Base-by-base conservation (phyloP, 169 alveolate species). In the Plasmodium billcollinsi region DNA sequence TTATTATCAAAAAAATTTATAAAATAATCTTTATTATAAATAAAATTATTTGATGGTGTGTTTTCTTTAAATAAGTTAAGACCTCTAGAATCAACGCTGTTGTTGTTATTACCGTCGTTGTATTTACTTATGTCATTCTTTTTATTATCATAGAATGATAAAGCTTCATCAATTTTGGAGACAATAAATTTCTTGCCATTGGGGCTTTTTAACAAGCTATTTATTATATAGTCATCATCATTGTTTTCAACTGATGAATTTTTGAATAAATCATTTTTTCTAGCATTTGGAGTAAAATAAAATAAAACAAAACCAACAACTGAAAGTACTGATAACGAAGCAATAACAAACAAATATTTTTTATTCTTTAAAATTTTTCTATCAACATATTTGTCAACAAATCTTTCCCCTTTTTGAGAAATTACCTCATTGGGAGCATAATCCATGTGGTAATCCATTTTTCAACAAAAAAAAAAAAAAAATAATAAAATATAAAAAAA, bases 101-200 rank as follows among this genome's bases (percentile, higher is more conserved):
- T 0, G 47, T 3, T 50, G 20, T 20, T 54, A 54, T 54, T 54
- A 14, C 5, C 5, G 47, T 39, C 2, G 2, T 39, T 39, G 2
- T 54, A 0, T 54, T 54, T 54, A n/a, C 8, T 54, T 54, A 54
- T 0, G 2, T 54, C 62, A 0, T 54, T 54, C 15, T 0, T 18
- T 18, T 71, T 52, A 3, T 50, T 50, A 5, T 59, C 90, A 39
- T 67, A 49, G 7, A 47, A 65, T 1, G 59, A 14, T 4, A 78
- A 7, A 4, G 43, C 12, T 54, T 78, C 90, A 24, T 52, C 59
- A 2, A 78, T 7, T 21, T 78, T 78, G 2, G 90, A 78, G 3
- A 33, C 73, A 12, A 78, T 78, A 39, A 78, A 78, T 78, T 78
- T 78, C 39, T 78, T 78, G 8, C 75, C 90, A 49, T 45, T 29